These are phyloP conservation scores for Fusarium sambucinum DNA, from an alignment of 2,329 filamentous ascomycete genomes.

Conservation along the genomic window DNA sequence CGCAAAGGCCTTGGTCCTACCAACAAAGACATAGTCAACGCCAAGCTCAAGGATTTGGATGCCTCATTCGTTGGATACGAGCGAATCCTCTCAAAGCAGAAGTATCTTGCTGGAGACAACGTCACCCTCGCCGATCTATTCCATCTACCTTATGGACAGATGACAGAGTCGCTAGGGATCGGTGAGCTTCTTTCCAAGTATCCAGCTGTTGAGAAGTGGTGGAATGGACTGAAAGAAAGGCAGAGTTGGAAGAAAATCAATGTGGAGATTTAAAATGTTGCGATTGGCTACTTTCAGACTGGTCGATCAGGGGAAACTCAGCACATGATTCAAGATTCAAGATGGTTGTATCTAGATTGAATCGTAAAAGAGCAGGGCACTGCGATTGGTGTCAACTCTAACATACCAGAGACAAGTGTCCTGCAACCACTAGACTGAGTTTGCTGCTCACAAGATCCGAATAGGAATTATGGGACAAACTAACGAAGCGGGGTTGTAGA, in stretches of 20 bases:
- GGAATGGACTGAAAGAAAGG: constrained; percentile 1
- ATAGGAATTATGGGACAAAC: neutral
- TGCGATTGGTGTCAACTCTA: neutral
- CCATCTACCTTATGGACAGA: neutral
- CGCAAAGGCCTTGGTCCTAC: neutral
- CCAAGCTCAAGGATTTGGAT: neutral
- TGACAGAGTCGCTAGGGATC: neutral
- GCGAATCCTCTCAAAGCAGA: neutral
- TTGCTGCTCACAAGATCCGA: neutral
- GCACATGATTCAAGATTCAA: neutral
- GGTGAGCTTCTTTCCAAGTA: neutral
- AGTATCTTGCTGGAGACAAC: constrained; percentile 1
- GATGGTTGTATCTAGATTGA: neutral
- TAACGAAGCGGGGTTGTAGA: neutral
- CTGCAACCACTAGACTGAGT: neutral
- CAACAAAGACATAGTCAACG: neutral
- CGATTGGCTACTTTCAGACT: neutral
- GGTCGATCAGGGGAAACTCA: neutral
- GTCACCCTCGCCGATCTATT: neutral
- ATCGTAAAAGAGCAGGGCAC: neutral
- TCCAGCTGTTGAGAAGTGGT: constrained; percentile 1
- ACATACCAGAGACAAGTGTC: neutral
- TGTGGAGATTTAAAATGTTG: neutral
- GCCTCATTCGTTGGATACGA: neutral
- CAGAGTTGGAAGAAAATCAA: neutral